These are phyloP conservation scores for Phytophthora quininea DNA, from an alignment of 352 stramenopile genomes.

Conservation along the genomic window DNA sequence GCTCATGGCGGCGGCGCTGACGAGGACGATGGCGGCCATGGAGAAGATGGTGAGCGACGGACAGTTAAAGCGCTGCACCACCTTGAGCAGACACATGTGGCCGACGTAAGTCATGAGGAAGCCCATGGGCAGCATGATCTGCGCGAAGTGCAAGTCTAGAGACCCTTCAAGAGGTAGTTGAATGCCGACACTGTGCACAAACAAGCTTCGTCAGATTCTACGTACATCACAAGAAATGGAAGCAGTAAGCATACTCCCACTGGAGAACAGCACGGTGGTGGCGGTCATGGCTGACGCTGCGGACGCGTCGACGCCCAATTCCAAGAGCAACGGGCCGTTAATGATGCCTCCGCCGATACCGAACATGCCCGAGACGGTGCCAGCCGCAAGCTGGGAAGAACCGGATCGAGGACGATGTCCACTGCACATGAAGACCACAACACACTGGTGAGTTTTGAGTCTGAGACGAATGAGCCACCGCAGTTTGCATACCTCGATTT, in stretches of 20 bases:
- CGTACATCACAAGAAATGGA: constrained; percentile 1
- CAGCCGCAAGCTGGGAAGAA: constrained; percentile 92
- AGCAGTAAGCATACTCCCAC: constrained; percentile 43
- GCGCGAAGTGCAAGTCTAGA: constrained; percentile 49
- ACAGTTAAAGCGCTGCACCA: constrained; percentile 62
- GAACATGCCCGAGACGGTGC: constrained; percentile 94
- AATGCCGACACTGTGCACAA: constrained; percentile 59
- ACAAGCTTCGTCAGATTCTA: constrained; percentile 6
- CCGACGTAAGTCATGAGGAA: constrained; percentile 64
- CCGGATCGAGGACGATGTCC: constrained; percentile 63
- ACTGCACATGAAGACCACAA: constrained; percentile 29
- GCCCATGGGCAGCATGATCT: constrained; percentile 62
- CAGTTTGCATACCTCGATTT: constrained; percentile 42
- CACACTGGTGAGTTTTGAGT: neutral
- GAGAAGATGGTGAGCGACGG: constrained; percentile 75
- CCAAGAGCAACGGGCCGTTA: constrained; percentile 94
- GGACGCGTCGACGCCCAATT: constrained; percentile 88
- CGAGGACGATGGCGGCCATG: constrained; percentile 68
- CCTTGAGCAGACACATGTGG: constrained; percentile 56
- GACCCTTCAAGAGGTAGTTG: constrained; percentile 63
- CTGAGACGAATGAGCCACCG: constrained; percentile 14
- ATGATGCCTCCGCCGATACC: constrained; percentile 96
- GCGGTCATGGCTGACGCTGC: constrained; percentile 91
- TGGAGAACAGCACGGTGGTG: constrained; percentile 73
- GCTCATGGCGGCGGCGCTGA: constrained; percentile 70